These are phyloP conservation scores for Trichoderma gamsii DNA, from an alignment of 495 filamentous ascomycete species.

Conservation along the genomic window DNA sequence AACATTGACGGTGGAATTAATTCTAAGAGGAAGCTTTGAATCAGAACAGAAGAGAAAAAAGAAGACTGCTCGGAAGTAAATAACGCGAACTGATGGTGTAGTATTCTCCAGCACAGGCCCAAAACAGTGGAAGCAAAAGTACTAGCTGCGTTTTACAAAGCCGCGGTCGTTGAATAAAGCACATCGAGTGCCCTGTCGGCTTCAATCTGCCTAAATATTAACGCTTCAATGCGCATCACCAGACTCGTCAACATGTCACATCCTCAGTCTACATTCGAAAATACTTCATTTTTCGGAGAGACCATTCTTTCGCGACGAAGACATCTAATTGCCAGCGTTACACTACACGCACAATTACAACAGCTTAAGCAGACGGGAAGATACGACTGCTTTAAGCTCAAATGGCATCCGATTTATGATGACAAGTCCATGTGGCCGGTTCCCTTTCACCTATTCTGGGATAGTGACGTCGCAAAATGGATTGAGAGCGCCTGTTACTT, in stretches of 20 bases:
- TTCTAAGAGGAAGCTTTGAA: neutral
- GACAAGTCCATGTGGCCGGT: slow-evolving; percentile 45
- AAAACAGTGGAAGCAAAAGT: neutral
- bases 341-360: slow-evolving; percentile 41
- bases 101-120: neutral
- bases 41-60: neutral
- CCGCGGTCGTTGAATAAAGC: neutral
- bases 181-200: neutral
- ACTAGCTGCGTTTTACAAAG: neutral
- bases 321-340: slow-evolving; percentile 35
- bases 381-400: slow-evolving; percentile 49
- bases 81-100: neutral
- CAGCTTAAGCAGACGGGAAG: slow-evolving; percentile 49
- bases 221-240: neutral
- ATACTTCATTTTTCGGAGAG: slow-evolving; percentile 27
- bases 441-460: slow-evolving; percentile 53
- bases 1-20: neutral
- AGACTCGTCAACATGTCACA: slow-evolving; percentile 17
- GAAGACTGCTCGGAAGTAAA: neutral
- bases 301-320: slow-evolving; percentile 36
- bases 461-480: slow-evolving; percentile 56
- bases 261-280: slow-evolving; percentile 28
- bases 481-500: slow-evolving; percentile 57
- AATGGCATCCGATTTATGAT: slow-evolving; percentile 47
- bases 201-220: neutral